Evolutionary conservation across 1,139 yeast species (phyloP), one percentile per base, ranked within the genome.

Genomic region (Pneumocystis jirovecii): DNA sequence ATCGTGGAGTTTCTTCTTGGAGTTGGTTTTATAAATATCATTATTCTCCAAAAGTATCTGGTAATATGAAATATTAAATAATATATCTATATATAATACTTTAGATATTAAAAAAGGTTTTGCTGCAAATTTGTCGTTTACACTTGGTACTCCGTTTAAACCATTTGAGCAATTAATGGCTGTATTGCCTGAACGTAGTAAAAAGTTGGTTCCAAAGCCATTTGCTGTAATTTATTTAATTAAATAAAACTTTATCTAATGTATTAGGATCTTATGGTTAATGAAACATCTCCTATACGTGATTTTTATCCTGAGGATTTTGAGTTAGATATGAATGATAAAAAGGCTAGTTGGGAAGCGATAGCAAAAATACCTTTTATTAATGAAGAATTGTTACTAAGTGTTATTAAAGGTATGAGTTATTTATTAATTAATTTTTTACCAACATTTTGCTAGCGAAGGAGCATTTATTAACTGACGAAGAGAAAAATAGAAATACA

Each of bases 131-230:
- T 80, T 89, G 67, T 75, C 79, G 42, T 91, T 91, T 72, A 84
- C 85, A 25, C 76, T 81, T 70, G 91, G 96, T 4, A 74, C 76
- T 15, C 98, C 98, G 0, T 90, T 93, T 77, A 83, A 80, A 68
- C 98, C 99, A 10, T 93, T 89, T 76, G 95, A 93, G 74, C 99
- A 95, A 77, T 82, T 95, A 72, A 93, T 95, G 99, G 96, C 97
- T 17, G 98, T 95, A 37, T 80, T 95, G 70, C 99, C 99, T 0
- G 96, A 93, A 34, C 84, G 97, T 78, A 90, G 97, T 6, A 84
- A 83, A 68, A 80, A 81, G 65, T 81, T 93, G 70, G 85, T 95
- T 75, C 98, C 99, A 1, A 75, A 80, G 7, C 83, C 83, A 45
- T 87, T 87, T 73, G 63, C 64, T 19, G 65, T 35, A 29, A 44